Conservation (phyloP, 768 basidiomycete species). For the Lactarius sp. region DNA sequence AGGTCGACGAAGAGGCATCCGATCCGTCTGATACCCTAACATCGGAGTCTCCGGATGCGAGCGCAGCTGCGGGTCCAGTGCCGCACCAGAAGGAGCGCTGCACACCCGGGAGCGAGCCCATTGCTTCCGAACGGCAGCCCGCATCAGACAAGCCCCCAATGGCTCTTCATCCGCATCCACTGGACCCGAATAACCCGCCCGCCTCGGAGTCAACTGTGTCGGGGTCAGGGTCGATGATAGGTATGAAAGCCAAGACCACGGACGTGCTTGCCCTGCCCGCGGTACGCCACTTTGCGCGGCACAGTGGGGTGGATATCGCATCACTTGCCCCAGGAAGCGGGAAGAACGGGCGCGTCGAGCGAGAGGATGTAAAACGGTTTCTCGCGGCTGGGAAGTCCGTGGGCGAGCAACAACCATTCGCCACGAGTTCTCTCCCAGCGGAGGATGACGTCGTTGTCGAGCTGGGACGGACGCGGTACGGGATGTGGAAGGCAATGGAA, state of each 20-base stretch:
- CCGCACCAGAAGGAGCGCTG: slow-evolving; percentile 1
- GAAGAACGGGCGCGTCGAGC: slow-evolving; percentile 69
- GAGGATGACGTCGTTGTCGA: slow-evolving; percentile 57
- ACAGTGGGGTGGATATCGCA: slow-evolving; percentile 56
- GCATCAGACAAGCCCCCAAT: slow-evolving; percentile 7
- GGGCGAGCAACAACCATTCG: slow-evolving; percentile 18
- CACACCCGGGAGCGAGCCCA: background rate
- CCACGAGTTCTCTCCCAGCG: slow-evolving; percentile 13
- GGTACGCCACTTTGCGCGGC: slow-evolving; percentile 70
- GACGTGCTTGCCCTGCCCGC: slow-evolving; percentile 68
- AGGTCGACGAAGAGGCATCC: slow-evolving; percentile 60
- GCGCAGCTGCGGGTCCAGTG: background rate
- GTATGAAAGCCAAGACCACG: slow-evolving; percentile 17
- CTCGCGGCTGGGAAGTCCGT: slow-evolving; percentile 33
- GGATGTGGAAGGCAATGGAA: slow-evolving; percentile 89
- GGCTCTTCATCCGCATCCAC: slow-evolving; percentile 45
- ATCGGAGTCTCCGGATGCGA: background rate
- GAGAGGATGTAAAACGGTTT: slow-evolving; percentile 63
- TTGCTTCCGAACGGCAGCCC: background rate
- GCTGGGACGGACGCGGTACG: slow-evolving; percentile 68
- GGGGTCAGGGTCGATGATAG: background rate
- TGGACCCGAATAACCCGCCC: slow-evolving; percentile 51
- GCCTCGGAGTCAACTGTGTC: background rate
- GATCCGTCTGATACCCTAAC: slow-evolving; percentile 25
- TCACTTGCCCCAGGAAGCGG: slow-evolving; percentile 63